A percentile compares a stretch with the other conserved stretches of the same genome.
Conservation (phyloP, 805 yeast genomes). For the Clavispora fructus region DNA sequence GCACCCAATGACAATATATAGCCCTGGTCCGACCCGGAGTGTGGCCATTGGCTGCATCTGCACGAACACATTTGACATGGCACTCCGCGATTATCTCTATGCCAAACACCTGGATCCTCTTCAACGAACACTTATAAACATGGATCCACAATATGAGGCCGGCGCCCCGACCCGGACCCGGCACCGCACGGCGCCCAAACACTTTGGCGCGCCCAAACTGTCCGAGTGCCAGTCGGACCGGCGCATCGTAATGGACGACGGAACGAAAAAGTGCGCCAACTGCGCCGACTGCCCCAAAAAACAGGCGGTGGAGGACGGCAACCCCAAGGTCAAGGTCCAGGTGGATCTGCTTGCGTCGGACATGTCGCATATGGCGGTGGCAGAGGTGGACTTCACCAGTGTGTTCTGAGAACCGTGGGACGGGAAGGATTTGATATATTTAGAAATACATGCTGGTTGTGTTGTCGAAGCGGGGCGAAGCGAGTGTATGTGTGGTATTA, state of each 20-base stretch:
- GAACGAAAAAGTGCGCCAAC: conserved; percentile 21
- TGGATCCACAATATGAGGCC: conserved; percentile 4
- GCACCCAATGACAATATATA: background rate
- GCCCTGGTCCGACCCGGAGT: background rate
- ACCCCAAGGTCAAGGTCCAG: conserved; percentile 9
- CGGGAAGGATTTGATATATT: background rate
- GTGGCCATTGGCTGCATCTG: background rate
- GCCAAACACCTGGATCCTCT: conserved; percentile 30
- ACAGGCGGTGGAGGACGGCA: conserved; percentile 4
- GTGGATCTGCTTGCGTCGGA: conserved; percentile 3
- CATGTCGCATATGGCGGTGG: background rate
- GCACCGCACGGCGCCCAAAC: background rate
- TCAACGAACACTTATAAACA: conserved; percentile 14
- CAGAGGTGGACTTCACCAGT: conserved; percentile 7
- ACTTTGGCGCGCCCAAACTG: background rate
- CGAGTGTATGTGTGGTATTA: too few species aligned
- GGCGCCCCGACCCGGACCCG: background rate
- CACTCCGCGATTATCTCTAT: conserved; percentile 37
- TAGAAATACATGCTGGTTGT: background rate
- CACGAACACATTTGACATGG: conserved; percentile 21
- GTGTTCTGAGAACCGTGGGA: background rate
- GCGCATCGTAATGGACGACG: conserved; percentile 17
- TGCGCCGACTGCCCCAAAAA: conserved; percentile 28
- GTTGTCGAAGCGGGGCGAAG: background rate
- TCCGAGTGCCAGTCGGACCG: conserved; percentile 5